A percentile compares a stretch with the other conserved stretches of the same genome.
Conservation (phyloP, 257 asterid genomes). For the Primulina huaijiensis region DNA sequence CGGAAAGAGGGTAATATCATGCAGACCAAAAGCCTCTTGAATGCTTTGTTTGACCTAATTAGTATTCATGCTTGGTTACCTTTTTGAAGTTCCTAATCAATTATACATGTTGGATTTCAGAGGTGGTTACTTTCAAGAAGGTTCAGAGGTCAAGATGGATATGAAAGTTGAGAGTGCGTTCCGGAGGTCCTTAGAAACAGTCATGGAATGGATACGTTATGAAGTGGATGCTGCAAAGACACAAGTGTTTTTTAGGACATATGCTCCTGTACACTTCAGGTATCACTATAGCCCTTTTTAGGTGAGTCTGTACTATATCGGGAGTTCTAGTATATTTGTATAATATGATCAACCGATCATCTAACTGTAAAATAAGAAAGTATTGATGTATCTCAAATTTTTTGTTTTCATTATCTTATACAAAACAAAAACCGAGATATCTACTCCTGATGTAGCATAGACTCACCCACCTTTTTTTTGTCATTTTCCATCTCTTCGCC, state of each 20-base stretch:
- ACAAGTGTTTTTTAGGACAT: constrained; percentile 78
- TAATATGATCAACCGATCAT: no score
- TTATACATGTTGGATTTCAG: constrained; percentile 38
- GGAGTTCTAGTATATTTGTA: no score
- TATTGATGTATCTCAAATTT: no score
- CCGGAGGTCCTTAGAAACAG: constrained; percentile 58
- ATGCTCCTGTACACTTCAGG: constrained; percentile 95
- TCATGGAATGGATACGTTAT: constrained; percentile 54
- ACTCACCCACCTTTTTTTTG: background rate
- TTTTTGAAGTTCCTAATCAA: constrained; percentile 19
- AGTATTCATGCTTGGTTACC: background rate
- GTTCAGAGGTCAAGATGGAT: constrained; percentile 59
- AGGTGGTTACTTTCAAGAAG: constrained; percentile 96
- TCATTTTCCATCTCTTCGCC: background rate
- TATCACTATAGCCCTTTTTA: constrained; percentile 10
- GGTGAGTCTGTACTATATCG: no score
- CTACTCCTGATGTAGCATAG: no score
- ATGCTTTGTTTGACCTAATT: background rate
- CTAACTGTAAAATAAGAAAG: no score
- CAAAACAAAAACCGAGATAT: no score
- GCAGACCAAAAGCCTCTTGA: background rate
- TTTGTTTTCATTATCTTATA: no score
- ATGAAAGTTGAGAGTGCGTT: constrained; percentile 70
- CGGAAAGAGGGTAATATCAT: constrained; percentile 66
- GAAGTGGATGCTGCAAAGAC: constrained; percentile 61